Evolutionary conservation across 2,329 filamentous ascomycete genomes (phyloP).

Genomic region (Hypocreales sp.): DNA sequence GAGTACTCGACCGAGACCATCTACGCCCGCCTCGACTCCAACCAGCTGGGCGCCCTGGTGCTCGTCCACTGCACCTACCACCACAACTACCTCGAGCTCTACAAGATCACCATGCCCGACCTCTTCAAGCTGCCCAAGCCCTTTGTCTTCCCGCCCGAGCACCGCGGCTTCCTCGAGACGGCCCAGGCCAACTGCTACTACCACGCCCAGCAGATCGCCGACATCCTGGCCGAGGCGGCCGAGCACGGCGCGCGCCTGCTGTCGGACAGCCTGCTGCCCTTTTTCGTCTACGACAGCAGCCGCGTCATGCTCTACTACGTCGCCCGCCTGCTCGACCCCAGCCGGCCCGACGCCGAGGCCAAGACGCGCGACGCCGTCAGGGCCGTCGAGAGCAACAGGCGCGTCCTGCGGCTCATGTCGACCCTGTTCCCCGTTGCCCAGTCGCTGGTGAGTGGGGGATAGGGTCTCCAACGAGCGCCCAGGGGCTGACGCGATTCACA

Average conservation of each 20-base stretch:
- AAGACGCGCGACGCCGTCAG: constrained; percentile 22
- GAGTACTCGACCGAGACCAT: constrained; percentile 27
- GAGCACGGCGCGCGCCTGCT: constrained; percentile 23
- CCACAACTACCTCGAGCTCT: constrained; percentile 28
- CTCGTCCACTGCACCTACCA: constrained; percentile 30
- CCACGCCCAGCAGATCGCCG: constrained; percentile 21
- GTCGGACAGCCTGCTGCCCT: constrained; percentile 27
- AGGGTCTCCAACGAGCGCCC: no score
- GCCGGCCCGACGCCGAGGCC: constrained; percentile 16
- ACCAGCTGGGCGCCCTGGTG: constrained; percentile 27
- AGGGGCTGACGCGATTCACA: no score
- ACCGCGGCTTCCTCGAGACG: constrained; percentile 18
- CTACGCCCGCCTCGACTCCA: constrained; percentile 28
- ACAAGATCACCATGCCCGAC: constrained; percentile 28
- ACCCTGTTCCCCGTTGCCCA: constrained; percentile 22
- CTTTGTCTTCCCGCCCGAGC: constrained; percentile 22
- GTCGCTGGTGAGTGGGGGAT: constrained; percentile 21
- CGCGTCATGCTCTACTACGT: constrained; percentile 31
- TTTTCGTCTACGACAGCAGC: constrained; percentile 30
- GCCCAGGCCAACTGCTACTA: constrained; percentile 22
- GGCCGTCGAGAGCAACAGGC: constrained; percentile 22
- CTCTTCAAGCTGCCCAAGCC: constrained; percentile 26
- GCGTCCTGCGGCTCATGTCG: constrained; percentile 20
- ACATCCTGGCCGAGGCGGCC: constrained; percentile 21
- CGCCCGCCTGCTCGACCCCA: constrained; percentile 23